Evolutionary conservation across 129 eudicot genomes (phyloP).

Genomic region (Pittosporum tobira): DNA sequence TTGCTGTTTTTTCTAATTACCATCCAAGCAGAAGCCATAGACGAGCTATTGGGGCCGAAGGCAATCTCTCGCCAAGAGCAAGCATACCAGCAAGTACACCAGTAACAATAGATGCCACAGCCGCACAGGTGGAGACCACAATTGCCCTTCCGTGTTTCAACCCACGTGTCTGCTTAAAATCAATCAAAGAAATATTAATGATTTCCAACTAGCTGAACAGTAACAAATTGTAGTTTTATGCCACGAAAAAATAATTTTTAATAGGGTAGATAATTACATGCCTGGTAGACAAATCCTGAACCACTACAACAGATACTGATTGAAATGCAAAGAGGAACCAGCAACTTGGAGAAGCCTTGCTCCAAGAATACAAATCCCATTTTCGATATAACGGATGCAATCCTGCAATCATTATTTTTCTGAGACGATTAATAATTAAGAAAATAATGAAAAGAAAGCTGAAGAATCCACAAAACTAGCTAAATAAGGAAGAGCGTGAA

Average conservation of each 20-base stretch:
- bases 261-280: slow-evolving; percentile 1
- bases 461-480: too few species aligned
- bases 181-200: not conserved
- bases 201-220: not conserved
- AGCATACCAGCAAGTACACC: slow-evolving; percentile 98
- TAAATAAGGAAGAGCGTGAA: too few species aligned
- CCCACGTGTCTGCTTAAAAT: slow-evolving; percentile 65
- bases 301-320: slow-evolving; percentile 88
- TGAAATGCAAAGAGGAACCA: slow-evolving; percentile 76
- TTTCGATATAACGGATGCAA: slow-evolving; percentile 92
- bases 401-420: slow-evolving; percentile 41
- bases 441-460: not conserved
- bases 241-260: not conserved
- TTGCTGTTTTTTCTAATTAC: slow-evolving; percentile 24
- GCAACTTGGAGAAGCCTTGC: slow-evolving; percentile 71
- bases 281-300: slow-evolving; percentile 90
- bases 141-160: slow-evolving; percentile 97
- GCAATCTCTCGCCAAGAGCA: slow-evolving; percentile 90
- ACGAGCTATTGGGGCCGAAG: slow-evolving; percentile 78
- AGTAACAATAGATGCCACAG: slow-evolving; percentile 97
- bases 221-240: not conserved
- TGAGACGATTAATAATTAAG: not conserved
- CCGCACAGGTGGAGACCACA: slow-evolving; percentile 97
- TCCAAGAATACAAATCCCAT: slow-evolving; percentile 92
- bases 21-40: slow-evolving; percentile 85